Percentiles rank a stretch among this genome's conserved stretches.
Conservation (phyloP, 331 rosid genomes). For the Malus hybrid region DNA sequence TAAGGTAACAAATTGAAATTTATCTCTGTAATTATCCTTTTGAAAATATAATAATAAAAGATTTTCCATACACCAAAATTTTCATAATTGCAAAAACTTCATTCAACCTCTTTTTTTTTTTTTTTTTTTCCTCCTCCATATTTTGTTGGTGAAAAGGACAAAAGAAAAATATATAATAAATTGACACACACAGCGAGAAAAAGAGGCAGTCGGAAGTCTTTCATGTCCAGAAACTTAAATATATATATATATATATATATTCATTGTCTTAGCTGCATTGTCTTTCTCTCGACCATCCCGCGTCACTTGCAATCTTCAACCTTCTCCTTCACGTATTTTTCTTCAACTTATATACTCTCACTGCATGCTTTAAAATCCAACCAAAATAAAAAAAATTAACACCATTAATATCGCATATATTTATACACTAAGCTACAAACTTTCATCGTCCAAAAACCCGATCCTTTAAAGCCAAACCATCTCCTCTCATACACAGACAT, state of each 20-base stretch:
- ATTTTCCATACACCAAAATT: too few relatives aligned
- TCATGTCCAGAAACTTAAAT: constrained; percentile 1
- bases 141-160: not conserved
- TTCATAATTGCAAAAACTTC: not conserved
- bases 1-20: too few relatives aligned
- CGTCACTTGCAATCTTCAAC: constrained; percentile 1
- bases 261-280: constrained; percentile 21
- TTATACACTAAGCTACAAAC: not conserved
- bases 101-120: not conserved
- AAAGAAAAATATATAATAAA: not conserved
- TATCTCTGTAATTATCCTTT: too few relatives aligned
- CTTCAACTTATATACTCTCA: constrained; percentile 10
- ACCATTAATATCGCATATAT: not conserved
- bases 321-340: constrained; percentile 12
- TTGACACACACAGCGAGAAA: not conserved
- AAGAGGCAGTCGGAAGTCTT: constrained; percentile 2
- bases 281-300: constrained; percentile 7
- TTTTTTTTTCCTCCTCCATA: too few relatives aligned
- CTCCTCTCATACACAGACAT: not conserved
- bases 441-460: constrained; percentile 15
- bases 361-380: constrained; percentile 41
- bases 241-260: not conserved
- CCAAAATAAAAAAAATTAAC: not conserved
- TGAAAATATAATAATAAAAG: too few relatives aligned
- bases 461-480: not conserved